A percentile compares a stretch with the other conserved stretches of the same genome.
Evolutionary conservation across 2,329 filamentous ascomycete species (phyloP).

Genomic region (Cephalotrichum gorgonifer): DNA sequence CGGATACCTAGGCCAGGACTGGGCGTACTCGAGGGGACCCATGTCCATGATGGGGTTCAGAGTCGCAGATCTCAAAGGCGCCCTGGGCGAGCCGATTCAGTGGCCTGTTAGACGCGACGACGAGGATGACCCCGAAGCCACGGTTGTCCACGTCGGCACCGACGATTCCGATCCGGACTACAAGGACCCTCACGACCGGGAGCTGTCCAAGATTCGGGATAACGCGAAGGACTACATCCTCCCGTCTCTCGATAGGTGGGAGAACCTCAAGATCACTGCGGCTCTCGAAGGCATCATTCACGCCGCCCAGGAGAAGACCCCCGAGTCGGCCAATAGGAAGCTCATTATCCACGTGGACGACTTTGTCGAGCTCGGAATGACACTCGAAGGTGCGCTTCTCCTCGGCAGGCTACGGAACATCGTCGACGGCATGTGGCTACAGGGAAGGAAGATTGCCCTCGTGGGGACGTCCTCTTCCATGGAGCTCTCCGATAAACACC

Average conservation of each 20-base stretch:
- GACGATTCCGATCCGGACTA: conserved; percentile 12
- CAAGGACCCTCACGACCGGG: conserved; percentile 27
- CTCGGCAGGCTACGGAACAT: conserved; percentile 59
- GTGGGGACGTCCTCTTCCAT: conserved; percentile 64
- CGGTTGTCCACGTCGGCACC: conserved; percentile 13
- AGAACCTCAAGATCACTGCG: conserved; percentile 49
- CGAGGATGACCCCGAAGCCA: conserved; percentile 16
- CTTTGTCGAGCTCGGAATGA: conserved; percentile 65
- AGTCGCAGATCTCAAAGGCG: conserved; percentile 39
- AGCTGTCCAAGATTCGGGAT: conserved; percentile 31
- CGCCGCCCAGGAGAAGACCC: conserved; percentile 28
- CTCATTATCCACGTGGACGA: conserved; percentile 74
- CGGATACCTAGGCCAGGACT: conserved; percentile 57
- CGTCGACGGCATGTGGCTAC: conserved; percentile 60
- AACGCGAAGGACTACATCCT: conserved; percentile 17
- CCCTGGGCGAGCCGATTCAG: conserved; percentile 13
- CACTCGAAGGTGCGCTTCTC: conserved; percentile 58
- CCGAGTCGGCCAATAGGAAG: conserved; percentile 24
- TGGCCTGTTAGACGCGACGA: conserved; percentile 22
- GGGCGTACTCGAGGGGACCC: conserved; percentile 32
- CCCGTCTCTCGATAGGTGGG: conserved; percentile 41
- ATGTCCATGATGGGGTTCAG: conserved; percentile 47
- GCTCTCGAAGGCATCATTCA: conserved; percentile 46
- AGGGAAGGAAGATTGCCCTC: conserved; percentile 63
- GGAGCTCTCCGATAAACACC: conserved; percentile 33